Evolutionary conservation across 768 basidiomycete species (phyloP).

Genomic region (Collybiopsis luxurians): DNA sequence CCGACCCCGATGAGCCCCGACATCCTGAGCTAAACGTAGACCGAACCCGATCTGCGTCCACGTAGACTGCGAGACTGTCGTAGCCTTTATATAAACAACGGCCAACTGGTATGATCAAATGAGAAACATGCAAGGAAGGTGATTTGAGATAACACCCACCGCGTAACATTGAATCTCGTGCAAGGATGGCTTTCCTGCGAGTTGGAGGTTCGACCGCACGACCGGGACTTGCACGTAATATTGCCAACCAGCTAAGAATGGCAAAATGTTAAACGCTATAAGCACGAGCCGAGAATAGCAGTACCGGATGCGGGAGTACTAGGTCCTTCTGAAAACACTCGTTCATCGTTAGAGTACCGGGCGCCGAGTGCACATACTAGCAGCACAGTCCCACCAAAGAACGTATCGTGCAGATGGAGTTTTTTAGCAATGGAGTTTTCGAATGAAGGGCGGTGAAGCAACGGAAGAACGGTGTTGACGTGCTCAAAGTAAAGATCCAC

Average conservation of each 20-base stretch:
- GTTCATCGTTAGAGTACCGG: constrained; percentile 56
- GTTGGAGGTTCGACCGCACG: constrained; percentile 47
- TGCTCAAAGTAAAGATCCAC: constrained; percentile 47
- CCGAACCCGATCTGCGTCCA: constrained; percentile 64
- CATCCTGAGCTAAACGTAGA: constrained; percentile 69
- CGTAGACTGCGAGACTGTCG: constrained; percentile 47
- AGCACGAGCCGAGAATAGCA: too few relatives aligned
- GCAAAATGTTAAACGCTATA: not conserved
- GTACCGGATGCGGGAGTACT: constrained; percentile 33
- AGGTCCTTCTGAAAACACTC: constrained; percentile 48
- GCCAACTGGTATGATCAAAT: constrained; percentile 36
- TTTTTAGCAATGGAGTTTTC: constrained; percentile 25
- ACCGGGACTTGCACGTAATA: constrained; percentile 67
- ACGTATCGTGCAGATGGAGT: constrained; percentile 25
- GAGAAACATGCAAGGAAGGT: not conserved
- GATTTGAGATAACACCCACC: constrained; percentile 37
- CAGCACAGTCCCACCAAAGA: constrained; percentile 52
- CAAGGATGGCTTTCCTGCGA: constrained; percentile 58
- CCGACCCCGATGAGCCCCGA: constrained; percentile 61
- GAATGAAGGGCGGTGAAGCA: constrained; percentile 40
- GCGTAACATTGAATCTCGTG: constrained; percentile 72
- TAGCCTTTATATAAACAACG: constrained; percentile 44
- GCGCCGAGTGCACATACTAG: constrained; percentile 69
- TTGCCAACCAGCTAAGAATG: constrained; percentile 48
- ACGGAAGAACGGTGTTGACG: constrained; percentile 38